Percentiles rank a stretch among this genome's conserved stretches.
phyloP scores from a whole-genome alignment of 805 yeast species.

The Tanozyma kutaoensis region DNA sequence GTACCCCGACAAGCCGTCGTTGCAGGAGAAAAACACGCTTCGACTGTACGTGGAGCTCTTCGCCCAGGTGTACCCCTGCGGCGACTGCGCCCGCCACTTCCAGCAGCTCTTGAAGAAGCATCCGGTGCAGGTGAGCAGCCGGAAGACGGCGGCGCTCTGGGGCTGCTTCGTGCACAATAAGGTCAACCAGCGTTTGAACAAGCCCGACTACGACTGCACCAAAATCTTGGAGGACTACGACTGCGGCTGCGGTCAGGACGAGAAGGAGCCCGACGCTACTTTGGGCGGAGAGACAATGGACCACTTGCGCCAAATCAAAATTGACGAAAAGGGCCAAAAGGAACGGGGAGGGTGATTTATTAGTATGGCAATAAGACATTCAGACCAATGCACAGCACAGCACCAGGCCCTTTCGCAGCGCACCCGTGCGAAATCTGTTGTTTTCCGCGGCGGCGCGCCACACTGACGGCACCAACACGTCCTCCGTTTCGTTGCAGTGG shows the following conservation, averaged over 20 bases:
- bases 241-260: conserved; percentile 88
- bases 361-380: not conserved
- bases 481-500: conserved; percentile 29
- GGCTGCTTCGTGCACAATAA: conserved; percentile 88
- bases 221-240: conserved; percentile 81
- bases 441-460: conserved; percentile 25
- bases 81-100: conserved; percentile 93
- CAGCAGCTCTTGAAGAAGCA: conserved; percentile 48
- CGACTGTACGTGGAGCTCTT: conserved; percentile 54
- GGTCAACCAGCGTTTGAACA: conserved; percentile 62
- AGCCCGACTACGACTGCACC: conserved; percentile 72
- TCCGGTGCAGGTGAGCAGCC: conserved; percentile 75
- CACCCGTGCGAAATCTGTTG: conserved; percentile 14
- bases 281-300: conserved; percentile 16
- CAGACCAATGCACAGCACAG: not conserved
- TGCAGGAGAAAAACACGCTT: conserved; percentile 50
- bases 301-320: conserved; percentile 31
- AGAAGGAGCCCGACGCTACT: conserved; percentile 33
- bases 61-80: conserved; percentile 92
- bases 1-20: conserved; percentile 73
- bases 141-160: conserved; percentile 85
- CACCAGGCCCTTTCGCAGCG: not conserved
- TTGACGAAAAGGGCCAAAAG: conserved; percentile 31
- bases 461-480: conserved; percentile 30
- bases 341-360: conserved; percentile 28